Base-by-base conservation (phyloP, 306 rosid species). In the Vigna radiata region DNA sequence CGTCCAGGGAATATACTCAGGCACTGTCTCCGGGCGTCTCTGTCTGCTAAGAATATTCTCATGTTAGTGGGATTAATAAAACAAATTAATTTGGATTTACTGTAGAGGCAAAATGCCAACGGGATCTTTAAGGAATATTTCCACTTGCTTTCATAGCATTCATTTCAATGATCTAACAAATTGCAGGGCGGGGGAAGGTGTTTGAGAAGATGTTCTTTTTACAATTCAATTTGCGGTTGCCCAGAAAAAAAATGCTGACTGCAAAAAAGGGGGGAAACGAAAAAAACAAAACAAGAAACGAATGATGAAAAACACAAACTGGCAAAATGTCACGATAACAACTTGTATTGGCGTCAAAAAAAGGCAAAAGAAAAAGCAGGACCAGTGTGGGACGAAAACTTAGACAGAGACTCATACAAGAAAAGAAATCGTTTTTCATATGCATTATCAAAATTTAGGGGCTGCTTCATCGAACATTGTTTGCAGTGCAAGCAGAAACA, bases 1-100 rank as follows among this genome's bases (percentile, higher is more conserved):
- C 31, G 10, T 4, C 33, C 6, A 9, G 56, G 47, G 86, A 73
- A 83, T 83, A 78, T 83, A 59, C 79, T 6, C 5, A 29, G 60
- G 52, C 37, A 10, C 58, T 37, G 46, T 48, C 67, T 61, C 21
- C 8, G 18, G 54, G 15, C 46, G 65, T 65, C 73, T 1, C 80
- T 33, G 10, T 2, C 6, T 27, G 53, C 25, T 15, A 33, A 21
- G 10, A 49, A 70, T 48, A 47, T 23, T 33, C 31, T 11, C 31
- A 29, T n/a, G 27, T 18, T 18, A 4, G 7, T 66, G 69, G 14
- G 39, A n/a, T 23, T 52, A 3, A 43, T 49, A 18, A 63, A 27
- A 59, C 25, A 72, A 63, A 25, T 12, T 13, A 60, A 60, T 62
- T 44, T 52, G 8, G 39, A n/a, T 25, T 50, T 16, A 29, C 44